Evolutionary conservation across 805 yeast species (phyloP), one percentile per base, ranked within the genome.

Genomic region (Spathaspora girioi): DNA sequence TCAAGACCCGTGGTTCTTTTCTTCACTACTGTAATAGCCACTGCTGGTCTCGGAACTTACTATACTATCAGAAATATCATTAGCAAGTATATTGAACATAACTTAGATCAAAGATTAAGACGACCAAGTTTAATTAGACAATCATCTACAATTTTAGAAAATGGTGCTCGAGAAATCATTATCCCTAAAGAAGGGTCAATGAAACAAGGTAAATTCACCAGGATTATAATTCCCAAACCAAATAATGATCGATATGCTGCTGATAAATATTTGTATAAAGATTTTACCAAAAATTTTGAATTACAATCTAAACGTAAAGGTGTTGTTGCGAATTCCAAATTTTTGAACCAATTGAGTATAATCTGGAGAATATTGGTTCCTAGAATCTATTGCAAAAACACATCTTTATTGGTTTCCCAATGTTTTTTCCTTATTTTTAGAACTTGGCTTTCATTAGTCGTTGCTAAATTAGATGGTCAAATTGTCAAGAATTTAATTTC

Each of bases 381-480:
- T 0, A 80, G 79, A 49, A 64, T 87, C 54, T 76, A 79, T 53
- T 82, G 87, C 55, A 83, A 81, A 60, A 89, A 89, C 61, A 76
- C 90, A 0, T 76, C 81, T 17, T 69, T 89, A 45, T 69, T 92
- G 43, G 66, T 81, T 2, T 74, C 89, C 7, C 97, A 92, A 62
- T 82, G 92, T 51, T 73, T 82, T 54, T 87, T 90, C 58, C 75
- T 92, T 41, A 73, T 89, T 19, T 76, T 89, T 56, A 77, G 98
- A 67, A 92, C 98, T 0, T 92, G 92, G 87, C 76, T 92, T 53
- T 86, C 94, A 27, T 75, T 92, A 50, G 70, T 91, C 52, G 90
- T 92, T 31, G 96, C 98, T 3, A 86, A 86, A 63, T 75, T 92
- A 47, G 98, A 92, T 66, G 97, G 97, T 60, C 93, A 88, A 65